Evolutionary conservation across 306 rosid genomes (phyloP), one percentile per base, ranked within the genome.

Genomic region (Citrullus colocynthis): DNA sequence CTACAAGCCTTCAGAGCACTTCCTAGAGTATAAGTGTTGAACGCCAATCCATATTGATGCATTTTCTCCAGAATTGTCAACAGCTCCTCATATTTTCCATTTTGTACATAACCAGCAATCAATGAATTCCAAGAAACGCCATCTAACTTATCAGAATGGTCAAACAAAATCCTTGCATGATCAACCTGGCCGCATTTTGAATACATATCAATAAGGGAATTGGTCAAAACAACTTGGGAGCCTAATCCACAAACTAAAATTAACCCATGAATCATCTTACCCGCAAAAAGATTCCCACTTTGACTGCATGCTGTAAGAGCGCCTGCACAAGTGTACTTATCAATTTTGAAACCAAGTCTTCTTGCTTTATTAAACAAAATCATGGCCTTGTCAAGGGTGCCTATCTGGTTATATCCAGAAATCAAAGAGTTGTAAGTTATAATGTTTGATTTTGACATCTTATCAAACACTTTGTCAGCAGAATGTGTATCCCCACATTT

Each of bases 171-270:
- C 84, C 84, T 78, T 4, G 91, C 88, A 28, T 52, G 77, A 71
- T 82, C 82, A 24, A 84, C 74, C 71, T 42, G 76, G 28, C 62
- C 67, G 32, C 88, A 84, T 82, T 85, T 84, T 7, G 93, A 87
- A 84, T 89, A 87, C 91, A 87, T 85, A 72, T 83, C 86, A 75
- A 87, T 85, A 66, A 87, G 88, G 6, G 85, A 84, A 87, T 89
- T 87, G 42, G 73, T 67, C 71, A 83, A 9, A 52, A 83, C 65
- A 58, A 79, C 77, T 7, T 74, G 81, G 34, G 56, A 79, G 45
- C 51, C 42, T 61, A 70, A 83, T 65, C 91, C 89, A 30, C 80
- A 63, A 3, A 84, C 78, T 69, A 79, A 56, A 20, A 84, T 80
- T 54, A 80, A 81, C n/a, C 88, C 86, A 69, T 89, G 91, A 80